Evolutionary conservation across 2,329 filamentous ascomycete species (phyloP).

Genomic region (Venturia asperata): DNA sequence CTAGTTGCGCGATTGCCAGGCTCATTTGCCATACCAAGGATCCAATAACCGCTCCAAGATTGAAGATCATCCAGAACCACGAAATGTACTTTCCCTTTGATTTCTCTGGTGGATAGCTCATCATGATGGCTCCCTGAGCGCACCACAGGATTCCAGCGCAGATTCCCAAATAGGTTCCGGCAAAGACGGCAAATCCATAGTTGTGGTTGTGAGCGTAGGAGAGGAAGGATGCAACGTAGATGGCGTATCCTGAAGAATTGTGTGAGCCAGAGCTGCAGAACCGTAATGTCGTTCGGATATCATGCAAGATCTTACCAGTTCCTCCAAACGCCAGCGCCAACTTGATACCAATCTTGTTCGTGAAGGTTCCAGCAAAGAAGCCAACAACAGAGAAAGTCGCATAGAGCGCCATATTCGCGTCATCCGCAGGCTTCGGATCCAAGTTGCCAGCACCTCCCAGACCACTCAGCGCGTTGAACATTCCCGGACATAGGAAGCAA

Average conservation of each 20-base stretch:
- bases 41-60: constrained; percentile 82
- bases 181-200: constrained; percentile 66
- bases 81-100: constrained; percentile 85
- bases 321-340: constrained; percentile 64
- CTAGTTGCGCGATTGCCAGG: background rate
- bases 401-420: constrained; percentile 65
- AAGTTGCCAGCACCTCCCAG: constrained; percentile 40
- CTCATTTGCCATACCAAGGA: constrained; percentile 48
- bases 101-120: constrained; percentile 75
- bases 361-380: constrained; percentile 62
- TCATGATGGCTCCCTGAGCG: constrained; percentile 79
- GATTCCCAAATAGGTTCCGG: constrained; percentile 67
- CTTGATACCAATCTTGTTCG: constrained; percentile 67
- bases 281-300: no score
- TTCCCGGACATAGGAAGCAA: constrained; percentile 49
- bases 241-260: constrained; percentile 53
- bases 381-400: constrained; percentile 61
- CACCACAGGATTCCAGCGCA: constrained; percentile 78
- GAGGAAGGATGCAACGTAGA: constrained; percentile 66
- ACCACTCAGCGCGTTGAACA: constrained; percentile 47
- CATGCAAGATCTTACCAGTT: constrained; percentile 34
- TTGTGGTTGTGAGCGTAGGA: constrained; percentile 62
- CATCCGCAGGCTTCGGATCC: constrained; percentile 50
- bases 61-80: constrained; percentile 94
- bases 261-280: background rate